These are phyloP conservation scores for Pyronema domesticum DNA, from an alignment of 495 filamentous ascomycete species.

Conservation along the genomic window DNA sequence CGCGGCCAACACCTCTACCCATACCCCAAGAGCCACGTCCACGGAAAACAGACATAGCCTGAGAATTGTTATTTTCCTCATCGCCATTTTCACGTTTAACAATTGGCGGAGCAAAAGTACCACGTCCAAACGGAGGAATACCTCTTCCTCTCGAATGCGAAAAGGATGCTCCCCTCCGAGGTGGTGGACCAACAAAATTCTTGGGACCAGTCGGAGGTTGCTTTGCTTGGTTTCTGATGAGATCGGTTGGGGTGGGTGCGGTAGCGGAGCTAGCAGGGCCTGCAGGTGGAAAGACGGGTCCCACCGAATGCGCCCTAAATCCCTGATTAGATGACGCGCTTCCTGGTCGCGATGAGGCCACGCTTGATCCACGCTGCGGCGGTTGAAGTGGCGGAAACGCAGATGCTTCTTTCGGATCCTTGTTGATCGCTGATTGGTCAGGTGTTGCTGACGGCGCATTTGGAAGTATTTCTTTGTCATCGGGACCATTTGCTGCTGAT, in stretches of 20 bases:
- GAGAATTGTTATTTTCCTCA: conserved; percentile 1
- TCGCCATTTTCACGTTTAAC: conserved; percentile 14
- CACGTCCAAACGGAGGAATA: neutral
- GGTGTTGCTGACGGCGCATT: neutral
- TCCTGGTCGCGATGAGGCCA: conserved; percentile 13
- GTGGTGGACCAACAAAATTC: neutral
- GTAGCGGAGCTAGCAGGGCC: conserved; percentile 3
- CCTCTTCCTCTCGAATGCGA: neutral
- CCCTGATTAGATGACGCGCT: conserved; percentile 17
- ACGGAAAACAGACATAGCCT: neutral
- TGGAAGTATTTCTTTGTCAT: conserved; percentile 7
- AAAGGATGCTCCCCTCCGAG: neutral
- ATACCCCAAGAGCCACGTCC: conserved; percentile 2
- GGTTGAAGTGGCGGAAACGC: conserved; percentile 3
- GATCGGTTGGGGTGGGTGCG: conserved; percentile 12
- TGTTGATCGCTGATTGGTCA: neutral
- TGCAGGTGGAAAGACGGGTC: conserved; percentile 8
- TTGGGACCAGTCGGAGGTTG: conserved; percentile 19
- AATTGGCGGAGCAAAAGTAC: neutral
- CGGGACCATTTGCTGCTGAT: conserved; percentile 15
- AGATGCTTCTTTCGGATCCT: neutral
- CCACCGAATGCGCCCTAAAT: conserved; percentile 14
- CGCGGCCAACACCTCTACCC: conserved; percentile 8
- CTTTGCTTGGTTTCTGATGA: conserved; percentile 15
- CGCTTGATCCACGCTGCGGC: conserved; percentile 11